A percentile compares a stretch with the other conserved stretches of the same genome.
Evolutionary conservation across 345 rosid genomes (phyloP).

Genomic region (Syzygium jambos): DNA sequence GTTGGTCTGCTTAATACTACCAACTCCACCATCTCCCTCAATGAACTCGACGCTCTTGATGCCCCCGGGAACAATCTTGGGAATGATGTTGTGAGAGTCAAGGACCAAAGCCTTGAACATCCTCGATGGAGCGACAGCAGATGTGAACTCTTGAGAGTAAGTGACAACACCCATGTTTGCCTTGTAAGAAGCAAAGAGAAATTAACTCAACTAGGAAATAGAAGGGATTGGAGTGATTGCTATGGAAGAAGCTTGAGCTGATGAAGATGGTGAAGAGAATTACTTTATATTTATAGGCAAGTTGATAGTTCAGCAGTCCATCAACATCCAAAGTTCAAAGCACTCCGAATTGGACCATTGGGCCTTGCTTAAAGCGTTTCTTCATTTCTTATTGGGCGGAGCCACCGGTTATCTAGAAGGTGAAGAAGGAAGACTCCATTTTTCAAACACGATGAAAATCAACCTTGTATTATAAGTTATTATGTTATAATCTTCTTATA

Average conservation of each 20-base stretch:
- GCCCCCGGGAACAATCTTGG: neutral
- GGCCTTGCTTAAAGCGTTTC: neutral
- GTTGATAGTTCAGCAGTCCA: neutral
- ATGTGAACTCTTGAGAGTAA: neutral
- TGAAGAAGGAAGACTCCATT: neutral
- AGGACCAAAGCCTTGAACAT: slow-evolving; percentile 7
- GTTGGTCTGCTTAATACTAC: slow-evolving; percentile 1
- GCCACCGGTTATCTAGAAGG: neutral
- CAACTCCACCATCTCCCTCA: neutral
- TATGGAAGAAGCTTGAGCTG: neutral
- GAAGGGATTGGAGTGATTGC: neutral
- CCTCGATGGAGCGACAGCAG: neutral
- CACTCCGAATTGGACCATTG: neutral
- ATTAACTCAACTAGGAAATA: neutral
- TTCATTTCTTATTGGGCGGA: neutral
- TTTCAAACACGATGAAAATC: neutral
- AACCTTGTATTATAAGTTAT: neutral
- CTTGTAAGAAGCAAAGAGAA: neutral
- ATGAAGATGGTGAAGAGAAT: neutral
- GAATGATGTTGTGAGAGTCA: slow-evolving; percentile 1
- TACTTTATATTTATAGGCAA: neutral
- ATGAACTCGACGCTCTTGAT: slow-evolving; percentile 1
- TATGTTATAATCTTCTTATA: neutral
- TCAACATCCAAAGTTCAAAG: neutral
- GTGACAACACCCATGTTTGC: neutral